Conservation (phyloP, 2,329 filamentous ascomycete genomes). For the Aspergillus hortae region DNA sequence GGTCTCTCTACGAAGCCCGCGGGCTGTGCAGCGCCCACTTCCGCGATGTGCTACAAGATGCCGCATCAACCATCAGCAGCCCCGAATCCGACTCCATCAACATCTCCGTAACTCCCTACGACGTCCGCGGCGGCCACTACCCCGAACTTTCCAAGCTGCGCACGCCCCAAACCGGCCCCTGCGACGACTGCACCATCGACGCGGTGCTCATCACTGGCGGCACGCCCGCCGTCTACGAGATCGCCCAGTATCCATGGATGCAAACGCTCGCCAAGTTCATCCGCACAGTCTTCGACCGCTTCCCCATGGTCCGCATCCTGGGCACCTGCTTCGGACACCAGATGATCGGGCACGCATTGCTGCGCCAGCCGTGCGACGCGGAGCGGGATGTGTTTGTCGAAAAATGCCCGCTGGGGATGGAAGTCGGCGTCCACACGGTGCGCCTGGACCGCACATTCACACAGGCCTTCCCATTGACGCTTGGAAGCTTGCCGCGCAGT, state of each 20-base stretch:
- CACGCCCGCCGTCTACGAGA: constrained; percentile 19
- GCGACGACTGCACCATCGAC: constrained; percentile 17
- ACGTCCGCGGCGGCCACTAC: constrained; percentile 27
- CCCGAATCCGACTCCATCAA: constrained; percentile 19
- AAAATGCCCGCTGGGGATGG: constrained; percentile 19
- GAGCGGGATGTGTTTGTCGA: constrained; percentile 18
- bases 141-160: constrained; percentile 25
- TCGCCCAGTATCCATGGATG: constrained; percentile 24
- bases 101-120: constrained; percentile 32
- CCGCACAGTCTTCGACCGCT: constrained; percentile 19
- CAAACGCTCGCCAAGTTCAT: constrained; percentile 19
- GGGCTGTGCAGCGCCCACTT: constrained; percentile 38
- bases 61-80: constrained; percentile 24
- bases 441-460: constrained; percentile 19
- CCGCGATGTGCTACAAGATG: constrained; percentile 27
- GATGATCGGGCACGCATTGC: constrained; percentile 20
- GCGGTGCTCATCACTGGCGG: constrained; percentile 30
- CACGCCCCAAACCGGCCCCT: constrained; percentile 8
- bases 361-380: neutral
- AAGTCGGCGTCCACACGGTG: constrained; percentile 29
- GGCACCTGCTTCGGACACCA: constrained; percentile 35
- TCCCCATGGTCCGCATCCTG: constrained; percentile 28
- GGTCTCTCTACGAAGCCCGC: constrained; percentile 26
- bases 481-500: neutral
- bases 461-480: constrained; percentile 13